phyloP scores from a whole-genome alignment of 2,329 filamentous ascomycete species.

The Phyllosticta capitalensis region DNA sequence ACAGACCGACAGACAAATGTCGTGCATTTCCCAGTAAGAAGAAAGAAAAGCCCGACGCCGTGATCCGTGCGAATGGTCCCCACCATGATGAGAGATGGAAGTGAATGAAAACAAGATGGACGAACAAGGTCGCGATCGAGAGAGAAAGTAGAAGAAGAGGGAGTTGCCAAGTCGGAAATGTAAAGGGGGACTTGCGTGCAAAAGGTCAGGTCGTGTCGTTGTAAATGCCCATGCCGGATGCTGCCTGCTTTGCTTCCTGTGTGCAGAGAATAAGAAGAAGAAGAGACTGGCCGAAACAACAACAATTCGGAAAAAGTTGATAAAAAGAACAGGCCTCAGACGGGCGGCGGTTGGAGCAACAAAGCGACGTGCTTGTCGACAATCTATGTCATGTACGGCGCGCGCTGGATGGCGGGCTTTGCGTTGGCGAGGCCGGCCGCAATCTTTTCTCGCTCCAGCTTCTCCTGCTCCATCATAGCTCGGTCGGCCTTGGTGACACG shows the following conservation, averaged over 20 bases:
- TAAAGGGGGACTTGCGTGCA: background rate
- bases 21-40: too few species aligned
- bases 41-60: too few species aligned
- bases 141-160: background rate
- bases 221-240: too few species aligned
- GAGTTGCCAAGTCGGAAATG: background rate
- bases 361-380: background rate
- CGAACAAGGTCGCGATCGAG: background rate
- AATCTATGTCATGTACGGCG: background rate
- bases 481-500: constrained; percentile 80
- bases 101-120: too few species aligned
- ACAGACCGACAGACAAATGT: too few species aligned
- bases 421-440: constrained; percentile 18
- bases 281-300: too few species aligned
- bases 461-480: constrained; percentile 70
- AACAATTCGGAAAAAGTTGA: background rate
- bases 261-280: too few species aligned
- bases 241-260: too few species aligned
- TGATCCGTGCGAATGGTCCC: too few species aligned
- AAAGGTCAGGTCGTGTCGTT: background rate
- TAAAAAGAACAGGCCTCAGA: background rate
- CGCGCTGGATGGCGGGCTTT: constrained; percentile 3
- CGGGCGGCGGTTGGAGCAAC: background rate
- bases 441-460: constrained; percentile 59
- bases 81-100: too few species aligned